These are phyloP conservation scores for Orbilia javanica DNA, from an alignment of 2,329 filamentous ascomycete genomes.

Conservation along the genomic window DNA sequence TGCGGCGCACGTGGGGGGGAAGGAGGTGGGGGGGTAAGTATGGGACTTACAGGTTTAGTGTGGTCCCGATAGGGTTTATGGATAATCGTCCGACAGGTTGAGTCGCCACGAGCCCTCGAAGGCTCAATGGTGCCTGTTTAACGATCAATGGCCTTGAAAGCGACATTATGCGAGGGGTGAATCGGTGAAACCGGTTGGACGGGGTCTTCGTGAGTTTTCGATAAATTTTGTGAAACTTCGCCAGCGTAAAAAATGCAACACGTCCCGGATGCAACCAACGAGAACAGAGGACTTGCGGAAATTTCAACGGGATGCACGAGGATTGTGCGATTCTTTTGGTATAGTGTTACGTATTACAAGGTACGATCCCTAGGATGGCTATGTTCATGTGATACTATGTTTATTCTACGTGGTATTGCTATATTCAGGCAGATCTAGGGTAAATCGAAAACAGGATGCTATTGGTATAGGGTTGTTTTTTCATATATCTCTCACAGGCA, in stretches of 20 bases:
- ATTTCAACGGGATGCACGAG: neutral
- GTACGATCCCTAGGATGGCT: neutral
- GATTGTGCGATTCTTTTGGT: neutral
- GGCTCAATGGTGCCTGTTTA: constrained; percentile 21
- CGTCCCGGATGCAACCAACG: constrained; percentile 3
- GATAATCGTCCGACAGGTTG: constrained; percentile 18
- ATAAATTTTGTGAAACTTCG: constrained; percentile 41
- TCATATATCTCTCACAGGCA: constrained; percentile 30
- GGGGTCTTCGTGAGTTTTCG: constrained; percentile 2
- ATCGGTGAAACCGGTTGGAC: neutral
- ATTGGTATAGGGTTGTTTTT: constrained; percentile 18
- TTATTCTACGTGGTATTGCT: neutral
- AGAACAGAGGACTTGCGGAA: neutral
- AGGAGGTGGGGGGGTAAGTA: neutral
- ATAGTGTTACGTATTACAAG: neutral
- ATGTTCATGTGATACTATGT: neutral
- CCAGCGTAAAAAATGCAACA: constrained; percentile 41
- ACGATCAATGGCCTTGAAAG: constrained; percentile 40
- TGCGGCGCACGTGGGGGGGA: constrained; percentile 4
- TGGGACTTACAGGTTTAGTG: constrained; percentile 21
- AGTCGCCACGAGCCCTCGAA: constrained; percentile 5
- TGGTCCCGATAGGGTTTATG: neutral
- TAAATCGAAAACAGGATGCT: neutral
- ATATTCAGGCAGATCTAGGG: neutral
- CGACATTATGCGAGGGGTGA: constrained; percentile 31